Evolutionary conservation across 768 basidiomycete genomes (phyloP), one percentile per base, ranked within the genome.

Genomic region (Amanita pseudoporphyria): DNA sequence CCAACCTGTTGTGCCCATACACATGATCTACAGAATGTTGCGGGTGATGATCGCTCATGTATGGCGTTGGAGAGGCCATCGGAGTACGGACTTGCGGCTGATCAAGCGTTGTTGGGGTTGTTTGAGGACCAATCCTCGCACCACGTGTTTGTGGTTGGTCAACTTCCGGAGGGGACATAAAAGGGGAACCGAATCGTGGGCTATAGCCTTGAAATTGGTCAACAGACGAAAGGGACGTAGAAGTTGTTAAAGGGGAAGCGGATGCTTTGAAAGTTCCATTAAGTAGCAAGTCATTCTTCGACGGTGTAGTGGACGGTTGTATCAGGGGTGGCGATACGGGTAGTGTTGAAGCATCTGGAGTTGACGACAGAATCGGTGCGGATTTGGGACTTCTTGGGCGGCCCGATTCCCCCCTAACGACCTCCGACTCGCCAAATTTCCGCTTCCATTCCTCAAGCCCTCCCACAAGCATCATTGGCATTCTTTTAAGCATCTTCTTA

Each of bases 391-490:
- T 39, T 58, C 57, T 59, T 10, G 49, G 40, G 12, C 30, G 18
- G 18, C 33, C 37, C 6, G 39, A 32, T 21, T 50, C 39, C 32
- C 58, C 62, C 52, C 53, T 58, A 6, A 61, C 51, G 38, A 65
- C 51, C 57, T 63, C 55, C 45, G 57, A 44, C 14, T 71, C 72
- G 1, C 78, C 73, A 42, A 85, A 63, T 40, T 77, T 74, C 44
- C 62, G 68, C 58, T 75, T 79, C 92, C 93, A 98, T 3, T 82
- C 87, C 42, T 82, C 76, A 41, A 90, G 69, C 1, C 95, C 95
- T 3, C 94, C 95, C 4, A 84, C 71, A 21, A 98, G 77, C 54
- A 96, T 65, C 64, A 92, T 79, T 1, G 95, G 94, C 56, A 79
- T 77, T 38, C 86, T 71, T 55, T 79, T 81, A 16, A 90, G 66